A percentile compares a stretch with the other conserved stretches of the same genome.
phyloP scores from a whole-genome alignment of 257 asterid species.

The Fraxinus quadrangulata region DNA sequence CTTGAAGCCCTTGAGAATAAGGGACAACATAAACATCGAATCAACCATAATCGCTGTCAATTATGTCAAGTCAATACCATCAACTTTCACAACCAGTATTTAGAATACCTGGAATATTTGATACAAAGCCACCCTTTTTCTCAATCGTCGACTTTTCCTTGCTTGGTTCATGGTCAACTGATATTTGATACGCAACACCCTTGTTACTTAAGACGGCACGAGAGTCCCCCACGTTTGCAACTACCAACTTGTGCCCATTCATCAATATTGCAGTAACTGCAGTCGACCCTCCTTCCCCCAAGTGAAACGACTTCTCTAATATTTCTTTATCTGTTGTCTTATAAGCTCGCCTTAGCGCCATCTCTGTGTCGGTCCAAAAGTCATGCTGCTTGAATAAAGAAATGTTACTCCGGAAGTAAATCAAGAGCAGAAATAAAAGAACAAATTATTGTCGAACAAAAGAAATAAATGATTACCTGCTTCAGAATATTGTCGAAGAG shows the following conservation, averaged over 20 bases:
- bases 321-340: conserved; percentile 62
- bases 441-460: background rate
- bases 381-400: conserved; percentile 50
- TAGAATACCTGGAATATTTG: conserved; percentile 73
- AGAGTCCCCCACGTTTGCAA: conserved; percentile 92
- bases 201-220: conserved; percentile 71
- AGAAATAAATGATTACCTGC: conserved; percentile 45
- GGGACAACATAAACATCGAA: background rate
- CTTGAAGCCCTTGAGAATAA: background rate
- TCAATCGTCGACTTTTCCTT: conserved; percentile 70
- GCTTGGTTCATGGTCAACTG: conserved; percentile 90
- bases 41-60: background rate
- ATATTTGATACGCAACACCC: conserved; percentile 75
- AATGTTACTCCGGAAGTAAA: background rate
- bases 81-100: background rate
- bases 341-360: conserved; percentile 69
- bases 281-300: conserved; percentile 94
- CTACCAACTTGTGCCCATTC: conserved; percentile 71
- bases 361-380: conserved; percentile 65
- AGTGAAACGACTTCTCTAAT: conserved; percentile 55
- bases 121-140: conserved; percentile 93
- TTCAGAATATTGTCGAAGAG: conserved; percentile 68
- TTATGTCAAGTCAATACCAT: background rate
- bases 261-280: conserved; percentile 89
- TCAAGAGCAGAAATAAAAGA: background rate